These are phyloP conservation scores for Penicillium sp. DNA, from an alignment of 2,329 filamentous ascomycete genomes.

Conservation along the genomic window DNA sequence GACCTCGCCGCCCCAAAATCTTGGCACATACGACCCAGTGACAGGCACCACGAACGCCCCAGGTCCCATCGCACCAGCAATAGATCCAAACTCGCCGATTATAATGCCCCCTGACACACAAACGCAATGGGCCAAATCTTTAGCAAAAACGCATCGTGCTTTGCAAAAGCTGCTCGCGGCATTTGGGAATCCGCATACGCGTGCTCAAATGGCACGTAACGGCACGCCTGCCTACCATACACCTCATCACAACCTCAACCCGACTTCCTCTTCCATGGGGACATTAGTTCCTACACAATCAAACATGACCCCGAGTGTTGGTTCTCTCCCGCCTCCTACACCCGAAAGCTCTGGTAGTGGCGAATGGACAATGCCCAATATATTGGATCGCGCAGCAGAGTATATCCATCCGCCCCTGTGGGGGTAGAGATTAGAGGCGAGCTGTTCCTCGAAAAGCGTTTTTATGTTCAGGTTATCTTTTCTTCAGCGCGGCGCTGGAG, in stretches of 20 bases:
- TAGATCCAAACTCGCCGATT: conserved; percentile 31
- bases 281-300: conserved; percentile 21
- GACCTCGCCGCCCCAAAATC: conserved; percentile 18
- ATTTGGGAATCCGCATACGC: conserved; percentile 30
- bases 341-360: conserved; percentile 49
- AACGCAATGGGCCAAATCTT: conserved; percentile 48
- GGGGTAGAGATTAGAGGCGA: conserved; percentile 26
- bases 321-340: conserved; percentile 46
- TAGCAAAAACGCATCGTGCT: conserved; percentile 47
- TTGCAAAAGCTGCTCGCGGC: conserved; percentile 47
- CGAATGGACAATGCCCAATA: conserved; percentile 48
- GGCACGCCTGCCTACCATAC: conserved; percentile 19
- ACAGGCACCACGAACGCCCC: conserved; percentile 33
- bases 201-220: conserved; percentile 14
- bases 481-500: conserved; percentile 11
- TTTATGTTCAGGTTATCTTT: conserved; percentile 6
- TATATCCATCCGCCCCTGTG: conserved; percentile 50
- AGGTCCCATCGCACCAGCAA: conserved; percentile 24
- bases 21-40: conserved; percentile 27
- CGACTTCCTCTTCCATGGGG: conserved; percentile 14
- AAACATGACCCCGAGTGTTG: conserved; percentile 35
- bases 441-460: neutral
- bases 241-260: conserved; percentile 16
- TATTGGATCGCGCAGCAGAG: conserved; percentile 48
- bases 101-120: conserved; percentile 35